phyloP scores from a whole-genome alignment of 148 eudicot genomes.

The Fagopyrum esculentum region DNA sequence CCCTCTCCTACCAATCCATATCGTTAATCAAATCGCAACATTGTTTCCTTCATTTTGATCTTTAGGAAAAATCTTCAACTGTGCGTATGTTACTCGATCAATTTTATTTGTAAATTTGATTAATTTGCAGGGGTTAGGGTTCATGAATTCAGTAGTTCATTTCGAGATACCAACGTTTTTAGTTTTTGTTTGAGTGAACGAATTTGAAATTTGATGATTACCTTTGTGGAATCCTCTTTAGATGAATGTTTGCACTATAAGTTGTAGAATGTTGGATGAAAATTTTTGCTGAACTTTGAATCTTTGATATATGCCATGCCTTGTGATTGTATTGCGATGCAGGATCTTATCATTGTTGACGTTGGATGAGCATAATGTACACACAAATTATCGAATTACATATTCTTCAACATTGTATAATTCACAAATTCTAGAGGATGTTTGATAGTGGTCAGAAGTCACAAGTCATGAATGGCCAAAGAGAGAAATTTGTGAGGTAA shows the following conservation, averaged over 20 bases:
- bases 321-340: neutral
- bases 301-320: neutral
- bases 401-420: neutral
- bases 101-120: neutral
- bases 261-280: neutral
- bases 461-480: conserved; percentile 27
- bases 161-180: too few relatives aligned
- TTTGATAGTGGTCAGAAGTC: conserved; percentile 18
- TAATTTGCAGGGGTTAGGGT: neutral
- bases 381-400: neutral
- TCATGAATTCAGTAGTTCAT: neutral
- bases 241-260: neutral
- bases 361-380: neutral
- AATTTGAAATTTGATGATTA: too few relatives aligned
- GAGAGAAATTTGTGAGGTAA: conserved; percentile 42
- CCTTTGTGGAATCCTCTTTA: neutral
- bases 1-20: neutral
- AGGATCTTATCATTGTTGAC: neutral
- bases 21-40: neutral
- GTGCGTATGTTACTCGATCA: neutral
- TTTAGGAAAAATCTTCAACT: neutral
- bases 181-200: too few relatives aligned
- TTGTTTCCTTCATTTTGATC: neutral
- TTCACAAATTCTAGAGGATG: neutral
- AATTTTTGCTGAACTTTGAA: neutral